Evolutionary conservation across 73 alveolate genomes (phyloP).

Genomic region (Paramecium sonneborni): DNA sequence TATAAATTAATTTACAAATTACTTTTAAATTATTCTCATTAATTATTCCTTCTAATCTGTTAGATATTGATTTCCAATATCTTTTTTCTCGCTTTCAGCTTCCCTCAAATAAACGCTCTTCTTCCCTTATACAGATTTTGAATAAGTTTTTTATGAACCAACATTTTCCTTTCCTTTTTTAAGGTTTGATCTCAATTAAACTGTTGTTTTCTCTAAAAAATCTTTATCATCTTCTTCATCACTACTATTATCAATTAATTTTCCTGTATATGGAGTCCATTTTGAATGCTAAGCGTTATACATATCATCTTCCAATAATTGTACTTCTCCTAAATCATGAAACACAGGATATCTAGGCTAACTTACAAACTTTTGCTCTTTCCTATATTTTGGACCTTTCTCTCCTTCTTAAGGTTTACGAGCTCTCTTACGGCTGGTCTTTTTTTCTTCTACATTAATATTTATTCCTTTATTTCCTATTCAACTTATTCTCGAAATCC

Average conservation of each 20-base stretch:
- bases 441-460: not conserved
- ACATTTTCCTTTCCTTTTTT: not conserved
- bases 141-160: not conserved
- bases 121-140: conserved; percentile 18
- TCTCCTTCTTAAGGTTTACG: conserved; percentile 15
- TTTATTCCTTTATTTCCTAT: conserved; percentile 42
- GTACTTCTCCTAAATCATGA: conserved; percentile 50
- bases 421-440: conserved; percentile 1
- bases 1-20: not conserved
- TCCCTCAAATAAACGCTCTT: conserved; percentile 24
- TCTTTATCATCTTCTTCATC: conserved; percentile 26
- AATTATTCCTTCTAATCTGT: conserved; percentile 40
- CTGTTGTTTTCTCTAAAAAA: not conserved
- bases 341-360: not conserved
- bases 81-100: not conserved
- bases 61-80: not conserved
- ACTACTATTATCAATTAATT: conserved; percentile 8
- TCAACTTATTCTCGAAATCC: conserved; percentile 38
- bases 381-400: not conserved
- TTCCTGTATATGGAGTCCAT: conserved; percentile 26
- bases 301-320: conserved; percentile 49
- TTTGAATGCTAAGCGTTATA: conserved; percentile 38
- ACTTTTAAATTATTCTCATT: conserved; percentile 27
- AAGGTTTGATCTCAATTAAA: not conserved
- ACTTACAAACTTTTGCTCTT: not conserved